A percentile compares a stretch with the other conserved stretches of the same genome.
These are phyloP conservation scores for Hyaloperonospora brassicae DNA, from an alignment of 352 stramenopile species.

Conservation along the genomic window DNA sequence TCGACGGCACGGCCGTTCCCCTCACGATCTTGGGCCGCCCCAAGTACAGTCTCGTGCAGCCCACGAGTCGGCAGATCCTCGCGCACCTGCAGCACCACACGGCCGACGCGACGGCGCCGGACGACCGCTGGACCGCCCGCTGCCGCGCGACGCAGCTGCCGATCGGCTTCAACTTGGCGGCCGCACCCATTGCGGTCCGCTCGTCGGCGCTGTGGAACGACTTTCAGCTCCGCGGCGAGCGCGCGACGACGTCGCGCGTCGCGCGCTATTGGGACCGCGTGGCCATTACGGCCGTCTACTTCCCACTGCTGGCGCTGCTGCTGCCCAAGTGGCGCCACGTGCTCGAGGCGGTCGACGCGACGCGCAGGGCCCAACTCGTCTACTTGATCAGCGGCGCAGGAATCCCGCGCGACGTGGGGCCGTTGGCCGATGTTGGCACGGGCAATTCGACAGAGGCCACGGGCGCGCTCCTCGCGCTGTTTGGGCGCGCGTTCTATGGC, in stretches of 20 bases:
- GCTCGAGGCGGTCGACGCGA: conserved; percentile 71
- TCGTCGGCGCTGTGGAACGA: conserved; percentile 33
- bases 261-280: conserved; percentile 58
- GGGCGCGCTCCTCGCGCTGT: conserved; percentile 88
- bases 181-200: conserved; percentile 46
- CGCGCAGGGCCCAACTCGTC: conserved; percentile 84
- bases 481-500: conserved; percentile 88
- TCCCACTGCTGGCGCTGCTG: conserved; percentile 91
- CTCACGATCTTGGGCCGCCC: conserved; percentile 60
- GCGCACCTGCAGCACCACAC: conserved; percentile 58
- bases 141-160: conserved; percentile 61
- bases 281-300: conserved; percentile 87
- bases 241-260: conserved; percentile 51
- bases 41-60: conserved; percentile 87
- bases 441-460: conserved; percentile 95
- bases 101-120: neutral
- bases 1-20: conserved; percentile 29
- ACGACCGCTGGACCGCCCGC: conserved; percentile 45
- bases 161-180: conserved; percentile 65
- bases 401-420: conserved; percentile 90
- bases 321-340: conserved; percentile 89
- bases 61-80: conserved; percentile 65
- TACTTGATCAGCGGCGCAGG: conserved; percentile 94
- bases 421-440: conserved; percentile 47
- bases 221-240: conserved; percentile 58